Evolutionary conservation across 352 stramenopile species (phyloP).

Genomic region (Thalassiosira hispida): DNA sequence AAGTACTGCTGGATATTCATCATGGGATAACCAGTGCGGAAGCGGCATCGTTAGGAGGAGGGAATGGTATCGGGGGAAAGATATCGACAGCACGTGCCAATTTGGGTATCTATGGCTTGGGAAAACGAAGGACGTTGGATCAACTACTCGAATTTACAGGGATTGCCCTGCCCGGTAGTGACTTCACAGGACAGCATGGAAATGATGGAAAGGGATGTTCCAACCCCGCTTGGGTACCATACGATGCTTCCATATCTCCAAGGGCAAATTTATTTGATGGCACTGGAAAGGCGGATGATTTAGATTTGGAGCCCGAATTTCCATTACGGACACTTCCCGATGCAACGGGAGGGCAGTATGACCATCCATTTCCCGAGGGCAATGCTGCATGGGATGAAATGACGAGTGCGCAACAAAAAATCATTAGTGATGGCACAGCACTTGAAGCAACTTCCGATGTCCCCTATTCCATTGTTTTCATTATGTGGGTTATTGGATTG

Average conservation of each 20-base stretch:
- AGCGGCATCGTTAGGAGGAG: constrained; percentile 28
- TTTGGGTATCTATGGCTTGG: constrained; percentile 82
- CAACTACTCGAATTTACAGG: constrained; percentile 75
- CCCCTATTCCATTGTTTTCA: constrained; percentile 45
- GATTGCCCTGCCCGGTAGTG: constrained; percentile 56
- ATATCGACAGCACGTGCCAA: constrained; percentile 68
- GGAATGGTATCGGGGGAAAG: constrained; percentile 40
- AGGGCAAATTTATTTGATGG: constrained; percentile 74
- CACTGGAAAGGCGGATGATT: constrained; percentile 65
- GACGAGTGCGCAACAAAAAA: constrained; percentile 10
- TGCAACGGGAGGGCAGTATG: constrained; percentile 51
- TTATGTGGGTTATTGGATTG: constrained; percentile 50
- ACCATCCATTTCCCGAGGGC: constrained; percentile 44
- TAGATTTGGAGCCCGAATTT: constrained; percentile 83
- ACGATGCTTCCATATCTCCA: constrained; percentile 78
- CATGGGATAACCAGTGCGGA: constrained; percentile 50
- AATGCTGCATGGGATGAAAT: constrained; percentile 36
- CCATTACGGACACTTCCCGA: constrained; percentile 65
- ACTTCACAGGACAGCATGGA: constrained; percentile 36
- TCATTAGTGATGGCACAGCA: not conserved
- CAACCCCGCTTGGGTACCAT: constrained; percentile 74
- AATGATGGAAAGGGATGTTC: constrained; percentile 55
- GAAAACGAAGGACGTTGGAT: constrained; percentile 70
- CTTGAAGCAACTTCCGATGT: constrained; percentile 31
- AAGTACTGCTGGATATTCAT: constrained; percentile 58